phyloP scores from a whole-genome alignment of 2,329 filamentous ascomycete species.

The Fusarium sp. region DNA sequence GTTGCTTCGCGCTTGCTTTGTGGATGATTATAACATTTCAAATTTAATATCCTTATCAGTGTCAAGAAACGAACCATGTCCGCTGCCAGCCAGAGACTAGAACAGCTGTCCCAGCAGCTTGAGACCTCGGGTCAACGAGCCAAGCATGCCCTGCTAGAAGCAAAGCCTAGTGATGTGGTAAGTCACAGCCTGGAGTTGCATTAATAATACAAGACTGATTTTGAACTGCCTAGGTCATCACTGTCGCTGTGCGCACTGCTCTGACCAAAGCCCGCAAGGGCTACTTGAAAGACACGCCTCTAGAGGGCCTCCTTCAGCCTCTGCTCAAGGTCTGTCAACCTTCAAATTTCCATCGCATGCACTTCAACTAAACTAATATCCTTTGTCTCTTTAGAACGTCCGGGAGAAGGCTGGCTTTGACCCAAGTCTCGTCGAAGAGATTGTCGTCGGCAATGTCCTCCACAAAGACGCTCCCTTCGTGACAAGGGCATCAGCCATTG shows the following conservation, averaged over 20 bases:
- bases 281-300: not conserved
- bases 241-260: not conserved
- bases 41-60: not conserved
- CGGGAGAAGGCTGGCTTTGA: not conserved
- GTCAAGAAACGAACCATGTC: not conserved
- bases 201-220: rapidly evolving
- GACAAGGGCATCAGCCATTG: not conserved
- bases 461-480: not conserved
- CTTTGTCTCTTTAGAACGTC: not conserved
- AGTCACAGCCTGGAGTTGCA: not conserved
- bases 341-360: not conserved
- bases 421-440: not conserved
- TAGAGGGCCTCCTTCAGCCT: not conserved
- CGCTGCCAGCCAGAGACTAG: not conserved
- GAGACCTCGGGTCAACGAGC: not conserved
- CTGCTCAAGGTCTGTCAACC: not conserved
- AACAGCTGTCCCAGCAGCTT: not conserved
- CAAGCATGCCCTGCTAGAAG: not conserved
- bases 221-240: not conserved
- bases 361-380: rapidly evolving
- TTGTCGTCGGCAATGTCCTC: not conserved
- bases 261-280: not conserved
- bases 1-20: not conserved
- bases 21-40: not conserved
- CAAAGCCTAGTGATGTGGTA: not conserved